phyloP scores from a whole-genome alignment of 495 filamentous ascomycete species.

The Hyaloscypha finlandica region DNA sequence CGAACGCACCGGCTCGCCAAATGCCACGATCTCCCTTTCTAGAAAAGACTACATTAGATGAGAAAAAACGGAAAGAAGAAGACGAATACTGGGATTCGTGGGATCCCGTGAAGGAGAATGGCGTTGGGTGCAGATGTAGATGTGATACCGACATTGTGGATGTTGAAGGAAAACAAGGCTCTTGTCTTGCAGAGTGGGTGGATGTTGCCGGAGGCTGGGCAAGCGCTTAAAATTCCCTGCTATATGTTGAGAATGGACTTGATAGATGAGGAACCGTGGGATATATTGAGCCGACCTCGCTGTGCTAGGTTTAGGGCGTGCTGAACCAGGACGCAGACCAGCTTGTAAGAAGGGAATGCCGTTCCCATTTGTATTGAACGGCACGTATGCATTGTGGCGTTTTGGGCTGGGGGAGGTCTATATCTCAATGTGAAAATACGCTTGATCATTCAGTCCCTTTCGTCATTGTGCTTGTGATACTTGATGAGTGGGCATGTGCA shows the following conservation, averaged over 20 bases:
- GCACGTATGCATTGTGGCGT: constrained; percentile 29
- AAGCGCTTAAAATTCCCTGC: constrained; percentile 41
- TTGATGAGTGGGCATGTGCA: neutral
- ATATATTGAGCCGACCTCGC: constrained; percentile 1
- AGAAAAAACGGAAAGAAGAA: constrained; percentile 87
- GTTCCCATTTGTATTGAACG: constrained; percentile 17
- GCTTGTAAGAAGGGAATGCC: constrained; percentile 11
- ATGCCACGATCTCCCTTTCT: constrained; percentile 78
- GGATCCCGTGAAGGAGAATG: constrained; percentile 90
- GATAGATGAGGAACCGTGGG: constrained; percentile 4
- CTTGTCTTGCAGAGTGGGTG: constrained; percentile 95
- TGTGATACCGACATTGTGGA: constrained; percentile 99
- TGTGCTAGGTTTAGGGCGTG: constrained; percentile 1
- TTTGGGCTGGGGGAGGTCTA: constrained; percentile 13
- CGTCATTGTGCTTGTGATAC: neutral
- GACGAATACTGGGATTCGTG: constrained; percentile 94
- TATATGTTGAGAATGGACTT: neutral
- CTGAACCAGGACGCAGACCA: constrained; percentile 1
- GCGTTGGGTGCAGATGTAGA: constrained; percentile 93
- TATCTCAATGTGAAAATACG: constrained; percentile 29
- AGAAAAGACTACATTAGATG: constrained; percentile 81
- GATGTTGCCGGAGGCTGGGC: constrained; percentile 96
- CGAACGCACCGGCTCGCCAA: constrained; percentile 91
- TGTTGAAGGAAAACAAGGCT: constrained; percentile 95
- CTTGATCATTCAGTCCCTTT: constrained; percentile 12